Percentiles rank a stretch among this genome's conserved stretches.
Evolutionary conservation across 345 rosid genomes (phyloP).

Genomic region (Rubroshorea leprosula): DNA sequence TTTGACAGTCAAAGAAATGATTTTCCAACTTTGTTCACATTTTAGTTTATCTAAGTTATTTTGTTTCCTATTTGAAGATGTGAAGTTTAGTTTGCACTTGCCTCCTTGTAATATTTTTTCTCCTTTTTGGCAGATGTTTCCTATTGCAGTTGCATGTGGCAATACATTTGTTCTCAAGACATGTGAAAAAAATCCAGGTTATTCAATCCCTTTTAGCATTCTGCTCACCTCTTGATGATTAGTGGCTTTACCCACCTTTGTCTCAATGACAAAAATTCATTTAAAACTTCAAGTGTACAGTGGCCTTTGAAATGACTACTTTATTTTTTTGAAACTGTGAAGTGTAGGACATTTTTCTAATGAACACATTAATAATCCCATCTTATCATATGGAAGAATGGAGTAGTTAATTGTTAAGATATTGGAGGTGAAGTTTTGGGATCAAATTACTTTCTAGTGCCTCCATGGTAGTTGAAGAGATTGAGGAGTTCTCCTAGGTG

Average conservation of each 20-base stretch:
- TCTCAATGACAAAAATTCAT: background rate
- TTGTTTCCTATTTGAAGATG: background rate
- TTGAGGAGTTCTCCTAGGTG: conserved; percentile 1
- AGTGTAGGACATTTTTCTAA: background rate
- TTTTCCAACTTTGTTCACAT: background rate
- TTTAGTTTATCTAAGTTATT: conserved; percentile 6
- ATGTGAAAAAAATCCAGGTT: conserved; percentile 39
- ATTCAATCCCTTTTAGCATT: conserved; percentile 1
- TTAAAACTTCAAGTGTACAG: background rate
- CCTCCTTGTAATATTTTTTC: conserved; percentile 6
- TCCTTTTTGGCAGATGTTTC: conserved; percentile 36
- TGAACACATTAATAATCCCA: conserved; percentile 1
- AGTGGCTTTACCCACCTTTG: background rate
- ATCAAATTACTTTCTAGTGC: conserved; percentile 1
- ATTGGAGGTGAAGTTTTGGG: conserved; percentile 6
- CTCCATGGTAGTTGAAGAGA: conserved; percentile 5
- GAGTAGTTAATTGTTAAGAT: background rate
- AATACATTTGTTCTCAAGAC: conserved; percentile 44
- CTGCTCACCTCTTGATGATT: background rate
- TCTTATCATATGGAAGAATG: background rate
- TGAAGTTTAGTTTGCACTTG: background rate
- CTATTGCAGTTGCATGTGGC: conserved; percentile 39
- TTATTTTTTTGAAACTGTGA: background rate
- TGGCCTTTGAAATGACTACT: background rate
- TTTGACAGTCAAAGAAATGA: background rate